A percentile compares a stretch with the other conserved stretches of the same genome.
These are phyloP conservation scores for Phytophthora boehmeriae DNA, from an alignment of 352 stramenopile genomes.

Conservation along the genomic window DNA sequence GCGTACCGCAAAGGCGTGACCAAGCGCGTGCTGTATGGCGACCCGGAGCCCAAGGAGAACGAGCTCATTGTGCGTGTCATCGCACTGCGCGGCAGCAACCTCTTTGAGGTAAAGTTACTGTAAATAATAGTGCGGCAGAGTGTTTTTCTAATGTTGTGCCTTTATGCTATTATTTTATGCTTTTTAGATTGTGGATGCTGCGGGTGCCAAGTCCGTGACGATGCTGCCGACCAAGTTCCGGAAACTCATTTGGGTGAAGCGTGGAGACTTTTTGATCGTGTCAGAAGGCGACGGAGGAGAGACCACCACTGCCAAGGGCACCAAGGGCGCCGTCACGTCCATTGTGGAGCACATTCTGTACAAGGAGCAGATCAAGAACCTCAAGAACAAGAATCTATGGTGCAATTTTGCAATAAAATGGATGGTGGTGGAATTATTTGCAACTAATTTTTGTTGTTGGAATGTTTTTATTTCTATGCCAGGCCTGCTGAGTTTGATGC, in stretches of 20 bases:
- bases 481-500: constrained; percentile 68
- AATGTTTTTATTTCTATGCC: not conserved
- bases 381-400: constrained; percentile 95
- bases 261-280: constrained; percentile 97
- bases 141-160: not conserved
- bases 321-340: constrained; percentile 90
- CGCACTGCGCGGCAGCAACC: constrained; percentile 93
- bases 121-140: not conserved
- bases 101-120: constrained; percentile 91
- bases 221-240: constrained; percentile 98
- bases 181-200: constrained; percentile 61
- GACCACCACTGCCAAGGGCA: constrained; percentile 78
- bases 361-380: constrained; percentile 98
- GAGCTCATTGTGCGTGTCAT: constrained; percentile 94
- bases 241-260: constrained; percentile 99
- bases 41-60: constrained; percentile 89
- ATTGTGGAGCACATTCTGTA: constrained; percentile 97
- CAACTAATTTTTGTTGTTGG: not conserved
- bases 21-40: constrained; percentile 90
- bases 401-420: constrained; percentile 22
- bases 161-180: not conserved
- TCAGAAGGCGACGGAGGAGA: constrained; percentile 66
- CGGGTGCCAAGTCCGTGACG: constrained; percentile 80
- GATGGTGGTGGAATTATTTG: not conserved
- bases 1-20: constrained; percentile 94